phyloP scores from a whole-genome alignment of 148 eudicot species.

The Nyssa sinensis region DNA sequence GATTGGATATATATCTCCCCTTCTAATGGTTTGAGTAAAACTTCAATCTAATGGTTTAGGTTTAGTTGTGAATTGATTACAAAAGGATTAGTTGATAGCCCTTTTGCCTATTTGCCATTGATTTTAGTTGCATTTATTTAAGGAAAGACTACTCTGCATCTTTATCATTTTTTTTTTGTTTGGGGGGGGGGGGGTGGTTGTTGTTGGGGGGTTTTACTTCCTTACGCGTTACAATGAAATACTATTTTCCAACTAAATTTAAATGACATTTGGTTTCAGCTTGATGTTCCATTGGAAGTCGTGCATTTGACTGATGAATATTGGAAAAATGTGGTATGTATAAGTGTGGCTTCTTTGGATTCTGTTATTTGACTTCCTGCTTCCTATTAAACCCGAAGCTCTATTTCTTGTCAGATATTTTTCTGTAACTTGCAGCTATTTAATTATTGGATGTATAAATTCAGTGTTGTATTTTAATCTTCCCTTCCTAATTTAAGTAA shows the following conservation, averaged over 20 bases:
- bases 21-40: neutral
- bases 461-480: neutral
- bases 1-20: neutral
- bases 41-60: neutral
- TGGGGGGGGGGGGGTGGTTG: too few relatives aligned
- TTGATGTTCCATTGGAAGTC: conserved; percentile 83
- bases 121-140: too few relatives aligned
- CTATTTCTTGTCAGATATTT: neutral
- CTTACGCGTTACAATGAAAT: neutral
- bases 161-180: too few relatives aligned
- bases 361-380: neutral
- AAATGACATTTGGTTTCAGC: conserved; percentile 43
- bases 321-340: conserved; percentile 90
- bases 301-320: conserved; percentile 96
- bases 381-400: neutral
- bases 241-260: conserved; percentile 14
- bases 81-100: neutral
- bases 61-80: neutral
- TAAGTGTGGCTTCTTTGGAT: neutral
- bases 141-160: too few relatives aligned
- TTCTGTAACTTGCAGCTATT: neutral
- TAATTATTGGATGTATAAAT: neutral
- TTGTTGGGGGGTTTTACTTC: neutral
- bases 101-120: neutral
- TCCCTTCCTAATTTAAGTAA: neutral